Base-by-base conservation (phyloP, 2,329 filamentous ascomycete genomes). In the Dactylellina leptospora region DNA sequence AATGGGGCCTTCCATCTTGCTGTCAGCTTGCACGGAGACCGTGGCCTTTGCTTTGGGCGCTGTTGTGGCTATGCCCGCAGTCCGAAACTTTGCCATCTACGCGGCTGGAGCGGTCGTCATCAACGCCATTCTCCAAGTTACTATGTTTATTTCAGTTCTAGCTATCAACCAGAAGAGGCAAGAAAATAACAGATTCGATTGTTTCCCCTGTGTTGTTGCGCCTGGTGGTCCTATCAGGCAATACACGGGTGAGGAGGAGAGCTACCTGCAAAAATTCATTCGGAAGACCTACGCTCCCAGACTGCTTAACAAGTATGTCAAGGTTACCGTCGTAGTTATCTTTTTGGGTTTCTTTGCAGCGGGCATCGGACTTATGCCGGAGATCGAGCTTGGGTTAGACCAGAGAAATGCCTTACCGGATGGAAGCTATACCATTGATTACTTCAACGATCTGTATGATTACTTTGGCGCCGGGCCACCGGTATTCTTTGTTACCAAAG, bases 21-120 rank as follows among this genome's bases (percentile, higher is more conserved):
- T 99, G 40, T 97, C 95, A 6, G 93, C 93, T n/a, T 84, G 91
- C 30, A 97, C 93, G 0, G 95, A 99, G 80, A 99, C 93, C 0
- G 88, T 93, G 22, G 93, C 93, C 1, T 99, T 99, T 79, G 89
- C 92, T 1, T 85, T 99, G 9, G 95, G 95, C 10, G 90, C 92
- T 42, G 93, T 95, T 73, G 96, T 97, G 4, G 93, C 93, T 51
- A 99, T 99, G 95, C 95, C 96, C 13, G 95, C 95, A 1, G 96
- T 99, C 44, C 88, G 92, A 74, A 99, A 99, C 80, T 99, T 99
- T 80, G 96, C 95, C 13, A 88, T 93, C 1, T 99, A 99, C 78
- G 95, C 95, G 10, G 93, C 95, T 1, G 95, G 95, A 54, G 95
- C 95, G 9, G 95, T 99, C 9, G 88, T 97, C 76, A 93, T 99